These are phyloP conservation scores for Kwoniella dejecticola DNA, from an alignment of 768 basidiomycete species.

Conservation along the genomic window DNA sequence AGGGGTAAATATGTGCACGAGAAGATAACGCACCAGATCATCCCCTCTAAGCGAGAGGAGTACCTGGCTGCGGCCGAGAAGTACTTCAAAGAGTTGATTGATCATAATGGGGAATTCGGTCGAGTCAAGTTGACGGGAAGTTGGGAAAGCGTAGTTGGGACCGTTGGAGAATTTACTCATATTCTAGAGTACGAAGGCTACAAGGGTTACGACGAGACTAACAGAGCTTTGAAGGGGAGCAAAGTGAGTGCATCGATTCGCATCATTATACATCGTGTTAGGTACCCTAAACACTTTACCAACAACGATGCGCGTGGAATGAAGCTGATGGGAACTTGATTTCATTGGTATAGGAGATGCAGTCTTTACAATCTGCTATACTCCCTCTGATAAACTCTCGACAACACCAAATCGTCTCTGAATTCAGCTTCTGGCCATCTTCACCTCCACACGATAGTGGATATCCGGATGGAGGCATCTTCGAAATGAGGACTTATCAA, in stretches of 20 bases:
- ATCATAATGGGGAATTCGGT: conserved; percentile 63
- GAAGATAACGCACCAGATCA: conserved; percentile 72
- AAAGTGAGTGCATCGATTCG: conserved; percentile 60
- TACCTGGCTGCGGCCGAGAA: conserved; percentile 86
- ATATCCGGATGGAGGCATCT: conserved; percentile 65
- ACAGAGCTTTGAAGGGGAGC: conserved; percentile 65
- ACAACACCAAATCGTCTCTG: conserved; percentile 69
- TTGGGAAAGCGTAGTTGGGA: conserved; percentile 89
- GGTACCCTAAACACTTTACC: background rate
- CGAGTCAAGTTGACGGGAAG: conserved; percentile 83
- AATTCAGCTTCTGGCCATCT: conserved; percentile 94
- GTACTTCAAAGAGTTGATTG: conserved; percentile 79
- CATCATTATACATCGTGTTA: background rate
- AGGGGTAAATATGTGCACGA: conserved; percentile 71
- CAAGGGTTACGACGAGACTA: conserved; percentile 79
- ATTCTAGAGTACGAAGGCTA: conserved; percentile 95
- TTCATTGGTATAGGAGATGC: conserved; percentile 28
- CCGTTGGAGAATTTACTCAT: conserved; percentile 65
- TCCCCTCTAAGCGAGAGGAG: conserved; percentile 73
- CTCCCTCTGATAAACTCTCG: conserved; percentile 75
- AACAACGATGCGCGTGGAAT: too few species aligned
- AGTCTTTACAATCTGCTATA: conserved; percentile 55
- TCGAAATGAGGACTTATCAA: conserved; percentile 83
- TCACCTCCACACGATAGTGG: conserved; percentile 82
- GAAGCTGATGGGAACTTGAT: too few species aligned